Conservation (phyloP, 2,329 filamentous ascomycete genomes). For the Fusarium globosum region DNA sequence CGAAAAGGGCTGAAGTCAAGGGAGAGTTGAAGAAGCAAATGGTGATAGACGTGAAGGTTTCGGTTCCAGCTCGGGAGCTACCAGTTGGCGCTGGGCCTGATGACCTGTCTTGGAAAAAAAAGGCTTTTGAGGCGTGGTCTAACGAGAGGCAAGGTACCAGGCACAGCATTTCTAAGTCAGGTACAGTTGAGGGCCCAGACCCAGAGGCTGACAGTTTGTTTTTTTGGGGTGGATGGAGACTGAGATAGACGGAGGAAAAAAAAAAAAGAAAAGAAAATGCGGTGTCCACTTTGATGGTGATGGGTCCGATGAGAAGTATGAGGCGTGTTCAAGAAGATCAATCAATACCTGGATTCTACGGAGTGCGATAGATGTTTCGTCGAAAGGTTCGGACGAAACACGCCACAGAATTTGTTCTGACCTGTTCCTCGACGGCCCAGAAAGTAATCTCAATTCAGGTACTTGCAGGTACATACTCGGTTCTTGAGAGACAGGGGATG, state of each 20-base stretch:
- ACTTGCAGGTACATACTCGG: slow-evolving; percentile 28
- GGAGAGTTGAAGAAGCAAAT: slow-evolving; percentile 5
- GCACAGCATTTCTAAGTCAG: slow-evolving; percentile 24
- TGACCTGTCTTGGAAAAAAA: slow-evolving; percentile 20
- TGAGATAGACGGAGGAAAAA: not conserved
- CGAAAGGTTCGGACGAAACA: slow-evolving; percentile 15
- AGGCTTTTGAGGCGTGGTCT: slow-evolving; percentile 25
- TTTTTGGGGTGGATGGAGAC: not conserved
- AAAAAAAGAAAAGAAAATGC: slow-evolving; percentile 4
- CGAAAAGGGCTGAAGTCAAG: slow-evolving; percentile 15
- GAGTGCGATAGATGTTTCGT: slow-evolving; percentile 9
- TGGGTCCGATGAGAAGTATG: not conserved
- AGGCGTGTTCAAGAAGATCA: not conserved
- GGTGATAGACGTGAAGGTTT: slow-evolving; percentile 7
- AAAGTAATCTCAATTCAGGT: slow-evolving; percentile 16
- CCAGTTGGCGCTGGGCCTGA: slow-evolving; percentile 22
- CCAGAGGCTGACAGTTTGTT: slow-evolving; percentile 11
- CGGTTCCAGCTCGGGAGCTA: slow-evolving; percentile 28
- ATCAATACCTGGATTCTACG: not conserved
- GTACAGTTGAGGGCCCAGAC: slow-evolving; percentile 20
- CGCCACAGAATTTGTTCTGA: not conserved
- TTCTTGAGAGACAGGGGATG: slow-evolving; percentile 26
- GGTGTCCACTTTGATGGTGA: slow-evolving; percentile 9
- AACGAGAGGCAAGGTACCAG: slow-evolving; percentile 29
- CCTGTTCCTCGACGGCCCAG: not conserved